Base-by-base conservation (phyloP, 2,329 filamentous ascomycete species). In the Ceratocystiopsis minuta region DNA sequence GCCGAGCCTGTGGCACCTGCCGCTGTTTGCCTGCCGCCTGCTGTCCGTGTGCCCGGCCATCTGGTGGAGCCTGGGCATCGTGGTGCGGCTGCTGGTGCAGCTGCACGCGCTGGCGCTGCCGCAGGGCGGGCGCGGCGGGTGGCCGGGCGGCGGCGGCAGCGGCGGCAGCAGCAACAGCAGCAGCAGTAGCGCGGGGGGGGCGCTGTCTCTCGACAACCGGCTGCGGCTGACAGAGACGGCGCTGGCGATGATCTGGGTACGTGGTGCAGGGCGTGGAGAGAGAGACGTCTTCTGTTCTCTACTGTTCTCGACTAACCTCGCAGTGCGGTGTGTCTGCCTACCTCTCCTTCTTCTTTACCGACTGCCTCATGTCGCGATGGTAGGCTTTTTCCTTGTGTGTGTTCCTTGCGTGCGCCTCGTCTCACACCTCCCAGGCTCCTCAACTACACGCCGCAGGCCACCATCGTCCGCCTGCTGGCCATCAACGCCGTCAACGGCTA, bases 291-390 rank as follows among this genome's bases (percentile, higher is more conserved):
- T 4, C 43, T 37, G 1, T 20, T 10, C 17, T n/a, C 9, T n/a
- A 5, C 2, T 40, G 0, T 15, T 6, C 14, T 16, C 32, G 36
- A 31, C 49, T 45, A 36, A 44, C 48, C 33, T 42, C 5, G 24
- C 17, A 84, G 80, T 85, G 80, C 61, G 75, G 72, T 53, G 77
- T 80, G 45, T 82, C 79, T 16, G 81, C 78, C 42, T 84, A 85
- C 57, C 68, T 86, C 46, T 80, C 79, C 40, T 87, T 84, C 59
- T 82, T 84, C 63, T 87, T 87, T 56, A 82, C 80, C 44, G 81
- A 87, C 60, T 84, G 80, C 58, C 70, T 87, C 52, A 86, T 87
- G 80, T 85, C 80, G 47, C 67, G 82, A 60, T 87, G 81, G 79
- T 82, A 54, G 37, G 67, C 39, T 4, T 16, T 39, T 16, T 36